Percentiles rank a stretch among this genome's conserved stretches.
phyloP scores from a whole-genome alignment of 495 filamentous ascomycete genomes.

The Choiromyces venosus region DNA sequence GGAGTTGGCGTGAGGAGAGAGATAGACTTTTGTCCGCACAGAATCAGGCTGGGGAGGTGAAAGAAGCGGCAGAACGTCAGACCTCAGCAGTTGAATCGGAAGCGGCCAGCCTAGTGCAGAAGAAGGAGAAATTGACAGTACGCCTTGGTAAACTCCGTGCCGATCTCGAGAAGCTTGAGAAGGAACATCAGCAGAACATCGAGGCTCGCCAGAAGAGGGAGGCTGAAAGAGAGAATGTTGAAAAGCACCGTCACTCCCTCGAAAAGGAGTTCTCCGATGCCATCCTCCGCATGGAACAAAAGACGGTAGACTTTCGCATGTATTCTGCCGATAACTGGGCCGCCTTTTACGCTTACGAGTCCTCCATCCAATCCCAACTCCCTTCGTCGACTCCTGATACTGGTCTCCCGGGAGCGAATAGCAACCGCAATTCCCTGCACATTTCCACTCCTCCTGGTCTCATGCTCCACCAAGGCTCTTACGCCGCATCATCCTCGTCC shows the following conservation, averaged over 20 bases:
- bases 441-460: slow-evolving; percentile 34
- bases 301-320: slow-evolving; percentile 32
- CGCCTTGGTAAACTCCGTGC: slow-evolving; percentile 33
- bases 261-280: slow-evolving; percentile 38
- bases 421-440: slow-evolving; percentile 31
- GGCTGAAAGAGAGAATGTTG: slow-evolving; percentile 25
- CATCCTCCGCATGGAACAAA: slow-evolving; percentile 36
- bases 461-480: slow-evolving; percentile 19
- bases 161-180: slow-evolving; percentile 31
- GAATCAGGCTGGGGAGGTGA: slow-evolving; percentile 35
- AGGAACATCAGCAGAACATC: slow-evolving; percentile 27
- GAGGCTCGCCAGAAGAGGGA: slow-evolving; percentile 27
- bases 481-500: slow-evolving; percentile 12
- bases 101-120: slow-evolving; percentile 27
- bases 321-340: slow-evolving; percentile 36
- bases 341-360: slow-evolving; percentile 29
- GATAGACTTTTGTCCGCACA: slow-evolving; percentile 28
- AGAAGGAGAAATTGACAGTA: slow-evolving; percentile 35
- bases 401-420: slow-evolving; percentile 19
- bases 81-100: slow-evolving; percentile 37
- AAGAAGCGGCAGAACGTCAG: slow-evolving; percentile 37
- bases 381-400: slow-evolving; percentile 33
- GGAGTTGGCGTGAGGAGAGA: slow-evolving; percentile 34
- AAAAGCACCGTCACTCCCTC: slow-evolving; percentile 27
- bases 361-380: slow-evolving; percentile 29